Conservation (phyloP, 768 basidiomycete species). For the Cyclocybe cylindracea region DNA sequence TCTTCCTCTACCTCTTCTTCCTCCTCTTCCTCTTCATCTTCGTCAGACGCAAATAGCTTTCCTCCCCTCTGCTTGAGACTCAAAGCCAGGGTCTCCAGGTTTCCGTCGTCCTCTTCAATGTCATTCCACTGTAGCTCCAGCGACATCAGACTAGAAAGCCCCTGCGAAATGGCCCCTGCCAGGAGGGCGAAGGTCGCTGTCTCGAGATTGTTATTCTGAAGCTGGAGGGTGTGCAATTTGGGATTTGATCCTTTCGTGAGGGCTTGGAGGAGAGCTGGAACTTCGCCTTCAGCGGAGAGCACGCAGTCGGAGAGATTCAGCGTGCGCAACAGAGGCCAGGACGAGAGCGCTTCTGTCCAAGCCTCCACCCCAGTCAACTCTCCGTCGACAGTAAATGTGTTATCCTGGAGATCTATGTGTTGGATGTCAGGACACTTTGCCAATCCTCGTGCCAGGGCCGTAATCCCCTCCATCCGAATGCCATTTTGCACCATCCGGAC, state of each 20-base stretch:
- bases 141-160: conserved; percentile 57
- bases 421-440: conserved; percentile 64
- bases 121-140: conserved; percentile 94
- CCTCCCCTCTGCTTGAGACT: conserved; percentile 68
- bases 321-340: conserved; percentile 71
- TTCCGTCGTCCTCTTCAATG: conserved; percentile 73
- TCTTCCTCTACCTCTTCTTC: conserved; percentile 56
- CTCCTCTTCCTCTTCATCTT: conserved; percentile 81
- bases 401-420: conserved; percentile 91
- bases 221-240: conserved; percentile 71
- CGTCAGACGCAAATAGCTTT: conserved; percentile 66
- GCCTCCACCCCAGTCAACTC: conserved; percentile 49
- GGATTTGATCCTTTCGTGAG: conserved; percentile 72
- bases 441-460: conserved; percentile 75
- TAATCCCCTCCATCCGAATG: conserved; percentile 90
- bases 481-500: conserved; percentile 98
- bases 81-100: conserved; percentile 51
- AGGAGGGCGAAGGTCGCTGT: conserved; percentile 65
- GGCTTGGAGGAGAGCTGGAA: conserved; percentile 61
- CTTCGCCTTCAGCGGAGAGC: conserved; percentile 78
- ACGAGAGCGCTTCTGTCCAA: conserved; percentile 64
- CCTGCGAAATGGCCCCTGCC: conserved; percentile 61
- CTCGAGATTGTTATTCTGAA: conserved; percentile 94
- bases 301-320: conserved; percentile 94
- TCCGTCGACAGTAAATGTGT: conserved; percentile 72